Conservation (phyloP, 805 yeast species). For the Monosporozyma servazzii region DNA sequence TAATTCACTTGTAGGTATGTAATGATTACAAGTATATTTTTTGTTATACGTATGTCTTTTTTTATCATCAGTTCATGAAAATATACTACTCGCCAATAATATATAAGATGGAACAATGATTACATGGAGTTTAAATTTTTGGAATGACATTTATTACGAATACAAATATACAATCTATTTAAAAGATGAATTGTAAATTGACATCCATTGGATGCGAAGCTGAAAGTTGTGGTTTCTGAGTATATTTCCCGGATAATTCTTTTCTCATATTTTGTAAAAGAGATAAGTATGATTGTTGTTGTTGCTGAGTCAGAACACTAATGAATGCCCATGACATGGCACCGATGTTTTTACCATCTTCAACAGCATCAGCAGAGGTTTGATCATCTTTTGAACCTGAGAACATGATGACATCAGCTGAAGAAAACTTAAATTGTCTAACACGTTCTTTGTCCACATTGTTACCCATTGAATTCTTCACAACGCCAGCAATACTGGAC, state of each 20-base stretch:
- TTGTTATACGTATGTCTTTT: background rate
- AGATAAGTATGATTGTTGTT: conserved; percentile 59
- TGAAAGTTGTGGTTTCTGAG: conserved; percentile 78
- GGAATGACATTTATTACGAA: background rate
- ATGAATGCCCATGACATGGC: conserved; percentile 80
- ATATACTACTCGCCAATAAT: background rate
- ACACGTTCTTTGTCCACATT: conserved; percentile 37
- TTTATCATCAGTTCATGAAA: background rate
- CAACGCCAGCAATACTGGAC: conserved; percentile 36
- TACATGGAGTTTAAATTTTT: background rate
- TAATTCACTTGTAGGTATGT: background rate
- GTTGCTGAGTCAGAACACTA: conserved; percentile 48
- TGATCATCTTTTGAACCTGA: conserved; percentile 82
- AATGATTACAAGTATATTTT: background rate
- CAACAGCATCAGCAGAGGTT: conserved; percentile 74
- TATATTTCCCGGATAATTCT: conserved; percentile 51
- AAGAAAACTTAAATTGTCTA: conserved; percentile 50
- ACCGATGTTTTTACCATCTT: conserved; percentile 65
- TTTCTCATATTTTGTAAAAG: conserved; percentile 63
- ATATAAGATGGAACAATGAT: background rate
- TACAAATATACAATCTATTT: conserved; percentile 4
- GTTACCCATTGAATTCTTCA: conserved; percentile 32
- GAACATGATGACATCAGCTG: conserved; percentile 68
- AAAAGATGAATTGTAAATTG: conserved; percentile 42
- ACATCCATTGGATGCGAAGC: conserved; percentile 74